Evolutionary conservation across 148 eudicot species (phyloP), one percentile per base, ranked within the genome.

Genomic region (Agrostemma githago): DNA sequence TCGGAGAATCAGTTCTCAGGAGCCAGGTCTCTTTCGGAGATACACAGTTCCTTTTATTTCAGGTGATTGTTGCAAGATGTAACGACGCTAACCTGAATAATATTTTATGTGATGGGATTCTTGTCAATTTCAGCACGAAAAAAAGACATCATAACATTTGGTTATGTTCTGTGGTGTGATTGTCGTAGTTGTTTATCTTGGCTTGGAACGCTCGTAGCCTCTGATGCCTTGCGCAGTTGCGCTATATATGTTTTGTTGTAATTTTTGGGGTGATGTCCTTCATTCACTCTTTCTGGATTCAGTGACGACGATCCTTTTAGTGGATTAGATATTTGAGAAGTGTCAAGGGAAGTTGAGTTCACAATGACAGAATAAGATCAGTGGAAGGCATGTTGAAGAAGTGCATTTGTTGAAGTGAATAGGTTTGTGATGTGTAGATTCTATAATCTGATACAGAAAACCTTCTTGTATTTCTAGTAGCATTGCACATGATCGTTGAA

Each of bases 11-110:
- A 34, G 67, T 61, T 16, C 38, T 15, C 15, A 15, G 19, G 46
- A 21, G 57, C 41, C 67, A 26, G 43, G 21, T 19, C 39, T 66
- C 66, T 26, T 4, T 14, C 16, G 39, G 60, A 68, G 68, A 16
- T 57, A 38, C 14, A 17, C 15, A 40, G 12, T 57, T 51, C 76
- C 34, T 72, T 15, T 19, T 72, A 72, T 44, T 37, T 58, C 17
- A 72, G 81, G 76, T 78, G 62, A 57, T 58, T 66, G 41, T 57
- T 34, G 38, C 61, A 19, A 78, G 39, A 72, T 42, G 15, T 60
- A 26, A 53, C 46, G 67, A 64, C 64, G 54, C 54, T 72, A 19
- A 26, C 37, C 5, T 65, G 53, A 64, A 11, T 2, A 34, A 68
- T 26, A 6, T 72, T 66, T 72, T 51, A 72, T 42, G 34, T 8